Base-by-base conservation (phyloP, 805 yeast genomes). In the Wickerhamomyces queroliae region DNA sequence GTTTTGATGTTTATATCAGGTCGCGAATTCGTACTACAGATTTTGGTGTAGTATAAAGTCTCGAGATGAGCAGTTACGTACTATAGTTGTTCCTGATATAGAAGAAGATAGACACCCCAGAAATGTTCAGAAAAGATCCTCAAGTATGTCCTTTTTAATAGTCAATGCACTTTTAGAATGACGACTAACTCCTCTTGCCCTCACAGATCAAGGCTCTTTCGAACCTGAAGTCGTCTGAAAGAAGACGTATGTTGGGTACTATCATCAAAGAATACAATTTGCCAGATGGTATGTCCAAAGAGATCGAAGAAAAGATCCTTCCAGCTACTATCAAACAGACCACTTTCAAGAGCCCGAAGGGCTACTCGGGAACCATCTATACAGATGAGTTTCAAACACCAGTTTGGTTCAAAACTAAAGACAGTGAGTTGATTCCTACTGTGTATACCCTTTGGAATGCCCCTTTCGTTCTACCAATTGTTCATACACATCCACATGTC, bases 201-300 rank as follows among this genome's bases (percentile, higher is more conserved):
- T 38, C 5, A 9, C 66, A 73, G 53, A 66, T 82, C 41, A 90
- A 89, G 62, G 80, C 95, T 4, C 67, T 78, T 37, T 74, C 95
- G 17, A 86, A 87, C 50, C 68, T 93, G 43, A 89, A 88, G 60
- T 76, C 86, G 12, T 83, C 95, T 0, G 97, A 88, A 47, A 67
- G 93, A 30, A 73, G 85, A 46, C 71, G 70, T 45, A 58, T 81
- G 20, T 58, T 78, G 10, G 49, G 57, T 5, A 49, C 56, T 5
- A 66, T 82, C 23, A 65, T 77, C 46, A 49, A 59, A 18, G 55
- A 50, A 22, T 78, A 69, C 48, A 52, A 49, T 9, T 52, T 77
- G 20, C 64, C 69, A 4, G 62, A 60, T 30, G 63, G 56, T 9
- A 35, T 53, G 16, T 34, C 53, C 10, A 50, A 52, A 27, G 53